Percentiles rank a stretch among this genome's conserved stretches.
phyloP scores from a whole-genome alignment of 176 grass and related monocot genomes.

The Carex kokanica region DNA sequence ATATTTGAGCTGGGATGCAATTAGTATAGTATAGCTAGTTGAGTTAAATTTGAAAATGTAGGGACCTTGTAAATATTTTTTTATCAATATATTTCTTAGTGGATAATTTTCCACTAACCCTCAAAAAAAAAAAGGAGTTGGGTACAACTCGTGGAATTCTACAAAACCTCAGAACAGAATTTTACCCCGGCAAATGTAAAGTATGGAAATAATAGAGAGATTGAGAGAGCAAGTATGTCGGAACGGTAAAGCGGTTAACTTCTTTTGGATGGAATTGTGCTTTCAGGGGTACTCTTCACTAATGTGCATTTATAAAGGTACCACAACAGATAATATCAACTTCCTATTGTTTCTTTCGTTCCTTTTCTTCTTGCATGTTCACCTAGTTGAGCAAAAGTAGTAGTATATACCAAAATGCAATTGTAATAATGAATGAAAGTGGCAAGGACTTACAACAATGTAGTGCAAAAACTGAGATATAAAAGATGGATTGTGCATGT shows the following conservation, averaged over 20 bases:
- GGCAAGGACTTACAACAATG: constrained; percentile 62
- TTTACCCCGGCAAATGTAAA: neutral
- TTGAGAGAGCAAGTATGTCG: neutral
- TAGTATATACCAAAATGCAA: neutral
- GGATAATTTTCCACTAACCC: no score
- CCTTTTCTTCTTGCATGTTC: neutral
- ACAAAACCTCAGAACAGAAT: no score
- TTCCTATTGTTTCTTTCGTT: neutral
- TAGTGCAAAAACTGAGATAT: constrained; percentile 36
- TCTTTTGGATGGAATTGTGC: neutral
- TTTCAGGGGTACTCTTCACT: neutral
- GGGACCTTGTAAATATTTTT: no score
- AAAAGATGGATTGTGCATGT: constrained; percentile 90
- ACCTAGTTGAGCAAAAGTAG: neutral
- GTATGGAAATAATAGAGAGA: no score
- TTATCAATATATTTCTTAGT: no score
- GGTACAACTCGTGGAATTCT: no score
- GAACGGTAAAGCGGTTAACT: neutral
- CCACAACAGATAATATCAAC: neutral
- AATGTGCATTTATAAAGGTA: neutral
- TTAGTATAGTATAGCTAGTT: no score
- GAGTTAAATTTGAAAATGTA: no score
- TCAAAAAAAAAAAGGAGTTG: no score
- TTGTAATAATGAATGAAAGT: neutral
- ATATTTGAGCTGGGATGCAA: no score